phyloP scores from a whole-genome alignment of 2,329 filamentous ascomycete species.

The Chaetothyriales sp. region DNA sequence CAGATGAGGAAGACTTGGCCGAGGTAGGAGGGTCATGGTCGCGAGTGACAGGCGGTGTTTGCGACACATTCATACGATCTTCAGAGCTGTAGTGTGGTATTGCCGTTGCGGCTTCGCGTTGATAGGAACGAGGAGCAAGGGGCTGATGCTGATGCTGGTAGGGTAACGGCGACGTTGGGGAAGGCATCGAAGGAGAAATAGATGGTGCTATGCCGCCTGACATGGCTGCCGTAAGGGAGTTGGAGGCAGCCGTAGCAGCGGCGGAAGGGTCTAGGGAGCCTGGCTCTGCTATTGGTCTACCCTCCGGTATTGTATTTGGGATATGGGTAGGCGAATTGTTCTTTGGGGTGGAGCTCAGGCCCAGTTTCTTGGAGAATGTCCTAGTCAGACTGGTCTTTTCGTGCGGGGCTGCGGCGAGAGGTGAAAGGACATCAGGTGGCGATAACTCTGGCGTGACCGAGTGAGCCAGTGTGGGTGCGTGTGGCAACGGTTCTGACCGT shows the following conservation, averaged over 20 bases:
- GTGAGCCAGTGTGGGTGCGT: slow-evolving; percentile 23
- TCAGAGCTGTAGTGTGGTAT: slow-evolving; percentile 26
- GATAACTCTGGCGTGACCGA: slow-evolving; percentile 9
- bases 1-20: slow-evolving; percentile 11
- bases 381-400: slow-evolving; percentile 45
- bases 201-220: slow-evolving; percentile 49
- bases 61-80: slow-evolving; percentile 17
- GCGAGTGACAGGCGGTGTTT: slow-evolving; percentile 20
- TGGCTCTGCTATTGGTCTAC: slow-evolving; percentile 39
- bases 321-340: slow-evolving; percentile 56
- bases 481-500: slow-evolving; percentile 70
- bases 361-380: slow-evolving; percentile 60
- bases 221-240: slow-evolving; percentile 51
- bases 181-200: slow-evolving; percentile 31
- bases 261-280: slow-evolving; percentile 50
- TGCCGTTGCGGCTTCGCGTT: slow-evolving; percentile 19
- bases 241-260: slow-evolving; percentile 54
- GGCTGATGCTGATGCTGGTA: slow-evolving; percentile 25
- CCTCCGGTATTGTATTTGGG: slow-evolving; percentile 50
- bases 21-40: slow-evolving; percentile 19
- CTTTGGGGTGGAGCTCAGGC: slow-evolving; percentile 55
- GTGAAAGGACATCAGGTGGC: slow-evolving; percentile 21
- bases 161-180: slow-evolving; percentile 30
- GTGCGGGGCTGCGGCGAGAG: slow-evolving; percentile 20
- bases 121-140: slow-evolving; percentile 30